Evolutionary conservation across 768 basidiomycete species (phyloP), one percentile per base, ranked within the genome.

Genomic region (Hydnomerulius pinastri): DNA sequence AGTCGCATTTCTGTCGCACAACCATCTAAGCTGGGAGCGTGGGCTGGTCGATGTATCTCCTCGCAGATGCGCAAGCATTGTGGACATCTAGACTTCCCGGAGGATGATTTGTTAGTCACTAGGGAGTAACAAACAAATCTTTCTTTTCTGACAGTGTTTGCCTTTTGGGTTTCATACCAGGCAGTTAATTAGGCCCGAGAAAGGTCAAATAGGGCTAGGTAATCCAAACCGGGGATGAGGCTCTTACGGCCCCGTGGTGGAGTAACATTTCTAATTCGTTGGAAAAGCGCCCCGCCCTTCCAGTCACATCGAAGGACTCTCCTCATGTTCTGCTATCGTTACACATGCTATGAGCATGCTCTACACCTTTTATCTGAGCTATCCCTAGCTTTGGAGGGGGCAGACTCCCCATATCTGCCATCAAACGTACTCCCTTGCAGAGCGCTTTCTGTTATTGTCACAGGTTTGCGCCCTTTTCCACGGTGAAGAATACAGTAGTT

Each of bases 141-240:
- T 55, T 53, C 42, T 53, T 49, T 52, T 58, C 63, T 56, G 40
- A 51, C 64, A 49, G 44, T 41, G 36, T 53, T 52, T 61, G 41
- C 66, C 42, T 44, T 68, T 58, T 64, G 58, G 42, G 55, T 65
- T 57, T 63, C 61, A 59, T 67, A n/a, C n/a, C n/a, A 53, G 65
- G 46, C 37, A 55, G 55, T 65, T 60, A 71, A 65, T 71, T 62
- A 40, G 50, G 51, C 54, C 55, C 44, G 48, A 51, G 50, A 53
- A 60, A 54, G 59, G 53, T 70, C 58, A 55, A 65, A 59, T 61
- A 60, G 61, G 54, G 60, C 58, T 63, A 43, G 37, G 49, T 53
- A 59, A 24, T 51, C 64, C 61, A 66, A 64, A 66, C 59, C 41
- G 55, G 68, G 67, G 56, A 39, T 58, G 42, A 41, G 36, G 45